Conservation (phyloP, 352 stramenopile species). For the Globisporangium solare region DNA sequence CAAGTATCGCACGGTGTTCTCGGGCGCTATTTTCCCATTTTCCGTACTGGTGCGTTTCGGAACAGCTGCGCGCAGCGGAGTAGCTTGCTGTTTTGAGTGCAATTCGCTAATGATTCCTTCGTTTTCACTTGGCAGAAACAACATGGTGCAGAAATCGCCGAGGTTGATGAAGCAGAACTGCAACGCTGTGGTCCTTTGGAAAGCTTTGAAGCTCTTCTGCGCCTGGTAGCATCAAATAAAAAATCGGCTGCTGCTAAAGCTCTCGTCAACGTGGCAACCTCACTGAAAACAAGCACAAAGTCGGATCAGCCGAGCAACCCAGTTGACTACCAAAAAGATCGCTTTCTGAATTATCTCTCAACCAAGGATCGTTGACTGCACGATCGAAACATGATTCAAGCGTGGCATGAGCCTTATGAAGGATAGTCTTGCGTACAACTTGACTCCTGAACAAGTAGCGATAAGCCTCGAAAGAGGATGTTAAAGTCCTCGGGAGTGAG, state of each 20-base stretch:
- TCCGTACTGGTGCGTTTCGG: slow-evolving; percentile 31
- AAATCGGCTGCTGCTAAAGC: background rate
- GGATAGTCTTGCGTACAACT: background rate
- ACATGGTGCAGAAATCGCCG: background rate
- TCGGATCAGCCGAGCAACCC: slow-evolving; percentile 8
- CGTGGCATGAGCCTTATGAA: background rate
- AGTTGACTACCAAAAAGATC: slow-evolving; percentile 7
- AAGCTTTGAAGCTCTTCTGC: slow-evolving; percentile 8
- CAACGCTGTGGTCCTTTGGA: slow-evolving; percentile 10
- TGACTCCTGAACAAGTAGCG: slow-evolving; percentile 14
- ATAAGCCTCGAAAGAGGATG: slow-evolving; percentile 26
- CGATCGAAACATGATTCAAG: background rate
- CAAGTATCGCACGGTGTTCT: slow-evolving; percentile 33
- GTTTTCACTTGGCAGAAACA: background rate
- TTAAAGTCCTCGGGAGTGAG: slow-evolving; percentile 29
- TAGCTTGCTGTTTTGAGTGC: background rate
- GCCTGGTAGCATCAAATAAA: background rate
- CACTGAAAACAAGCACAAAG: background rate
- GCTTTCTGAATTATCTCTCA: slow-evolving; percentile 3
- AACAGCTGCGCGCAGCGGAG: background rate
- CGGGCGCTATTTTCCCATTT: slow-evolving; percentile 26
- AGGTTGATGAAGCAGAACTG: background rate
- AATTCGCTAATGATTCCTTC: background rate
- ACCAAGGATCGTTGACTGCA: background rate
- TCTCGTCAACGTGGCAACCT: background rate